Percentiles rank a stretch among this genome's conserved stretches.
Evolutionary conservation across 1,284 basidiomycete species (phyloP).

Genomic region (Heterobasidion parviporum): DNA sequence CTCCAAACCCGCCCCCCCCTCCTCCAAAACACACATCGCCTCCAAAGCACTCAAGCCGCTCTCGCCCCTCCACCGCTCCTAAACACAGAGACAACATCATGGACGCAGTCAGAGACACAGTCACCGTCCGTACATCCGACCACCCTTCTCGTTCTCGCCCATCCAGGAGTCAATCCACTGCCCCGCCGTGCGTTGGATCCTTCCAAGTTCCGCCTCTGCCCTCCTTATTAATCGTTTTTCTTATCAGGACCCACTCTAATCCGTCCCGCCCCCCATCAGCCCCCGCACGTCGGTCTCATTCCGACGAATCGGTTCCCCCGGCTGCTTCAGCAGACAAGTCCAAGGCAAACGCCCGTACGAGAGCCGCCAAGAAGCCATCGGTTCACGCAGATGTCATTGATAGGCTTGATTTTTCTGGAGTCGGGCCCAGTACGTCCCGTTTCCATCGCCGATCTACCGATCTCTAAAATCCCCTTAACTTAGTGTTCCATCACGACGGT

Average conservation of each 20-base stretch:
- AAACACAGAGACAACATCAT: constrained; percentile 31
- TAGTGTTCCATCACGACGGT: constrained; percentile 85
- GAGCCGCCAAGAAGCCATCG: constrained; percentile 62
- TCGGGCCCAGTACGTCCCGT: constrained; percentile 60
- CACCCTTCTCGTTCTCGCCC: constrained; percentile 30
- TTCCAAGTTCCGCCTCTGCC: background rate
- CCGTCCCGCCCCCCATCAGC: constrained; percentile 18
- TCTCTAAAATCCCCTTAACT: constrained; percentile 6
- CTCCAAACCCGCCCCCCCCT: constrained; percentile 27
- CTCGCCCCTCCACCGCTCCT: constrained; percentile 17
- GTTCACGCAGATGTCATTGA: constrained; percentile 60
- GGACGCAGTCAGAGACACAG: constrained; percentile 60
- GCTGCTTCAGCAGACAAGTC: constrained; percentile 39
- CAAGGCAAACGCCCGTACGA: constrained; percentile 36
- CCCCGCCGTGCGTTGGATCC: constrained; percentile 24
- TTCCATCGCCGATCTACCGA: constrained; percentile 5
- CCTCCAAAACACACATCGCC: constrained; percentile 17
- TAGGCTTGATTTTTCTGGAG: constrained; percentile 55
- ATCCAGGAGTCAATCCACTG: constrained; percentile 38
- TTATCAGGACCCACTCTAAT: constrained; percentile 14
- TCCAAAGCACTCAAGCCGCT: constrained; percentile 19
- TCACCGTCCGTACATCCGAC: constrained; percentile 33
- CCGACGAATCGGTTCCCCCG: constrained; percentile 52
- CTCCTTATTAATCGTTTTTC: background rate
- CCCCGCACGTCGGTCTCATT: constrained; percentile 51